Evolutionary conservation across 768 basidiomycete genomes (phyloP).

Genomic region (Boletus rex-veris): DNA sequence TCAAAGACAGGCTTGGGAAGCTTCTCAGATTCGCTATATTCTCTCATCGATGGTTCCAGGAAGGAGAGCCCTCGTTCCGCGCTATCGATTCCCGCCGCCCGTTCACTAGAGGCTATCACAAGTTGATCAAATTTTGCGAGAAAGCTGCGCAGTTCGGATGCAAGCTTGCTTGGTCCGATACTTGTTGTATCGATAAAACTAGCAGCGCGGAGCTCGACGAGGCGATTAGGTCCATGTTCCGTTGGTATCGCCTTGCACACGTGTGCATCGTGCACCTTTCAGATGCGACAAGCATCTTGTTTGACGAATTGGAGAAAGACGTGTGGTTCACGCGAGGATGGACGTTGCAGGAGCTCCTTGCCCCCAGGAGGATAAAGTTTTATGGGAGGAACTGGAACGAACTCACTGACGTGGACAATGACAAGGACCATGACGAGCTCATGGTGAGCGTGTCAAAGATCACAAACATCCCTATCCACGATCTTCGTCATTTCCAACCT

Average conservation of each 20-base stretch:
- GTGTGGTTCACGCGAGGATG: slow-evolving; percentile 15
- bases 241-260: slow-evolving; percentile 13
- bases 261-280: slow-evolving; percentile 16
- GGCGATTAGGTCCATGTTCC: slow-evolving; percentile 17
- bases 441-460: slow-evolving; percentile 3
- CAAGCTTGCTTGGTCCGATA: slow-evolving; percentile 16
- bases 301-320: neutral
- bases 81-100: neutral
- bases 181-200: slow-evolving; percentile 14
- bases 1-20: neutral
- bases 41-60: slow-evolving; percentile 13
- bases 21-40: slow-evolving; percentile 14
- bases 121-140: slow-evolving; percentile 11
- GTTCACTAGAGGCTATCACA: slow-evolving; percentile 9
- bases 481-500: slow-evolving; percentile 10
- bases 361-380: slow-evolving; percentile 8
- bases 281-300: neutral
- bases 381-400: slow-evolving; percentile 8
- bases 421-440: slow-evolving; percentile 3
- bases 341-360: slow-evolving; percentile 15
- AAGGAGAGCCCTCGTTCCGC: slow-evolving; percentile 8
- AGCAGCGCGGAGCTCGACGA: slow-evolving; percentile 18
- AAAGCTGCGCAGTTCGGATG: slow-evolving; percentile 6
- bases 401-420: slow-evolving; percentile 2
- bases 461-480: slow-evolving; percentile 7